Evolutionary conservation across 768 basidiomycete species (phyloP).

Genomic region (Naganishia onofrii): DNA sequence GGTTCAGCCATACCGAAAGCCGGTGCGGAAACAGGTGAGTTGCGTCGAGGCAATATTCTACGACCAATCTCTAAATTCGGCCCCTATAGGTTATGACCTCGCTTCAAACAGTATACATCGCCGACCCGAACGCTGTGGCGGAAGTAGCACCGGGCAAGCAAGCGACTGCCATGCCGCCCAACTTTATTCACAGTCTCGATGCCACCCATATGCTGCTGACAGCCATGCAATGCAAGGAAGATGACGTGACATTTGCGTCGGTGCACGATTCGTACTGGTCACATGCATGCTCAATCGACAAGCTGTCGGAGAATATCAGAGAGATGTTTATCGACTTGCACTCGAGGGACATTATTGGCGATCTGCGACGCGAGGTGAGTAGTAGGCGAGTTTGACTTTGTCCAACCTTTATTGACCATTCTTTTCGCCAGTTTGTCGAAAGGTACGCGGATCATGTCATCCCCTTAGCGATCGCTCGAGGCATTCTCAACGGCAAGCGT

Average conservation of each 20-base stretch:
- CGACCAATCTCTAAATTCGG: neutral
- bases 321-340: slow-evolving; percentile 92
- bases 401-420: neutral
- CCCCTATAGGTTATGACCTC: slow-evolving; percentile 63
- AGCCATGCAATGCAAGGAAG: slow-evolving; percentile 76
- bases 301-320: slow-evolving; percentile 84
- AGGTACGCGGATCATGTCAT: slow-evolving; percentile 66
- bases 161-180: slow-evolving; percentile 95
- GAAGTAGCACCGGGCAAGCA: slow-evolving; percentile 85
- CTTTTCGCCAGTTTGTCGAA: slow-evolving; percentile 61
- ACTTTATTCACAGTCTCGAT: slow-evolving; percentile 95
- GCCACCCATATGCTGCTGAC: slow-evolving; percentile 99
- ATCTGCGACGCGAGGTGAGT: slow-evolving; percentile 71
- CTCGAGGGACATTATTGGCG: slow-evolving; percentile 74
- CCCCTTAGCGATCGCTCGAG: slow-evolving; percentile 37
- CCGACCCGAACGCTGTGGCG: slow-evolving; percentile 73
- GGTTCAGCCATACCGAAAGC: slow-evolving; percentile 90
- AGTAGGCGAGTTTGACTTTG: neutral
- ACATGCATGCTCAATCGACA: slow-evolving; percentile 78
- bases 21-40: slow-evolving; percentile 66
- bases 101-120: slow-evolving; percentile 82
- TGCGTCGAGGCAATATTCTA: neutral
- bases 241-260: slow-evolving; percentile 78
- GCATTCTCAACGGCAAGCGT: slow-evolving; percentile 32
- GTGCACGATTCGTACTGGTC: slow-evolving; percentile 99